phyloP scores from a whole-genome alignment of 2,329 filamentous ascomycete species.

The Epichloe scottii region DNA sequence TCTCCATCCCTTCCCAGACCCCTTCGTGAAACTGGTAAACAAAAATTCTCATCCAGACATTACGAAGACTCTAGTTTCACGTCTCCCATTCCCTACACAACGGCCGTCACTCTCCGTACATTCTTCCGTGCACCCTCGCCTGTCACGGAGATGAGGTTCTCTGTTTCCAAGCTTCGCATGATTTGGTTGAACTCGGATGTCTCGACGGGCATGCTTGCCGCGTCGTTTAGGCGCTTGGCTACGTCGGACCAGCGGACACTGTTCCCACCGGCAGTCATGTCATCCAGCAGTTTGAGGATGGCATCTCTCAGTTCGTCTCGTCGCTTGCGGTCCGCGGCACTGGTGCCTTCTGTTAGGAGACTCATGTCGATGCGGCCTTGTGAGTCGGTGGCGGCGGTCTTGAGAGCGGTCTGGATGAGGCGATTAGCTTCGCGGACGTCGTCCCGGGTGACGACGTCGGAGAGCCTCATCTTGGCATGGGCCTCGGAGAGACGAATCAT shows the following conservation, averaged over 20 bases:
- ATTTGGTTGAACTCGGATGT: conserved; percentile 71
- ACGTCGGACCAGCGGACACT: conserved; percentile 70
- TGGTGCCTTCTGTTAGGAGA: conserved; percentile 86
- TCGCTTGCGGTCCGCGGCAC: conserved; percentile 70
- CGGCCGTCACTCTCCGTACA: conserved; percentile 59
- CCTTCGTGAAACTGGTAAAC: not conserved
- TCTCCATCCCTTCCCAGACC: not conserved
- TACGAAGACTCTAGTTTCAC: too few species aligned
- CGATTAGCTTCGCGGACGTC: conserved; percentile 88
- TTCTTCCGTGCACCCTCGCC: conserved; percentile 77
- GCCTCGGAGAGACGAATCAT: conserved; percentile 97
- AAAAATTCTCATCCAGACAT: not conserved
- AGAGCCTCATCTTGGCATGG: conserved; percentile 94
- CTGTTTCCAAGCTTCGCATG: conserved; percentile 67
- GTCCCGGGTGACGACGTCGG: conserved; percentile 57
- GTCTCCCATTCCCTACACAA: conserved; percentile 17
- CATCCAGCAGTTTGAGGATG: conserved; percentile 63
- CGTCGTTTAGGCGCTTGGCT: conserved; percentile 57
- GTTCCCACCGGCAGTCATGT: conserved; percentile 57
- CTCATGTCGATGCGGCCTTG: conserved; percentile 95
- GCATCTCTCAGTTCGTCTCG: conserved; percentile 76
- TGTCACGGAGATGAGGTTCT: conserved; percentile 66
- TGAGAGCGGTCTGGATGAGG: conserved; percentile 84
- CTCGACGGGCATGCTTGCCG: conserved; percentile 59
- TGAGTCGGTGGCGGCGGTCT: conserved; percentile 91